A percentile compares a stretch with the other conserved stretches of the same genome.
Conservation (phyloP, 1,284 basidiomycete genomes). For the Porogramme epimiltina region DNA sequence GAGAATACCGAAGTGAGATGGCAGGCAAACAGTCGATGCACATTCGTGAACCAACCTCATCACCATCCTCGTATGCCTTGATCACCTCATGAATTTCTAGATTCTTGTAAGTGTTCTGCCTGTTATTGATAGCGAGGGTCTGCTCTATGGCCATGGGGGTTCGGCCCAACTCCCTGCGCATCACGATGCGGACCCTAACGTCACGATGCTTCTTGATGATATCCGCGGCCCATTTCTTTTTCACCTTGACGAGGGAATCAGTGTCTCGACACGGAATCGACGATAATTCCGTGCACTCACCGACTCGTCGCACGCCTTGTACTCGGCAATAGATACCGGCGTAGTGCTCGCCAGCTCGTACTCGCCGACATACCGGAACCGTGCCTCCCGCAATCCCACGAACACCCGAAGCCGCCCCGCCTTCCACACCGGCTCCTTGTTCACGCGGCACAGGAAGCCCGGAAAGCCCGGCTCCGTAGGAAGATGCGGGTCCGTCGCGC, state of each 20-base stretch:
- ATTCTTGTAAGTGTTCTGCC: slow-evolving; percentile 2
- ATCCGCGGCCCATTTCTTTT: slow-evolving; percentile 6
- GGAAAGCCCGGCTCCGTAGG: slow-evolving; percentile 19
- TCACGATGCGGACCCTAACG: slow-evolving; percentile 13
- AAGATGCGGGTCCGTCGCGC: slow-evolving; percentile 19
- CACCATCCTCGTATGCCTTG: slow-evolving; percentile 21
- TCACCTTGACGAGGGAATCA: neutral
- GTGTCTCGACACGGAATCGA: too few species aligned
- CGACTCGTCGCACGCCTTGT: slow-evolving; percentile 5
- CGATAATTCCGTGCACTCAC: slow-evolving; percentile 8
- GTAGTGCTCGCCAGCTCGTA: slow-evolving; percentile 13
- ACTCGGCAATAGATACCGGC: slow-evolving; percentile 22
- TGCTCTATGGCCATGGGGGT: slow-evolving; percentile 19
- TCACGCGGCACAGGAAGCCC: slow-evolving; percentile 17
- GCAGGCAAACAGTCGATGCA: neutral
- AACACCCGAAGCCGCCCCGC: slow-evolving; percentile 12
- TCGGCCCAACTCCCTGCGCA: slow-evolving; percentile 8
- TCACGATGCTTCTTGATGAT: slow-evolving; percentile 6
- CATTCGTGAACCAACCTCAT: slow-evolving; percentile 14
- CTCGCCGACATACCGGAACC: slow-evolving; percentile 26
- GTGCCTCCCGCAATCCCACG: slow-evolving; percentile 4
- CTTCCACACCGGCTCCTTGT: slow-evolving; percentile 5
- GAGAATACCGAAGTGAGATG: neutral
- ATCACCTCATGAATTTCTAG: slow-evolving; percentile 16
- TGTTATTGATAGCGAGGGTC: neutral